These are phyloP conservation scores for Syncephalis plumigaleata DNA, from an alignment of 371 early-diverging fungal genomes.

Conservation along the genomic window DNA sequence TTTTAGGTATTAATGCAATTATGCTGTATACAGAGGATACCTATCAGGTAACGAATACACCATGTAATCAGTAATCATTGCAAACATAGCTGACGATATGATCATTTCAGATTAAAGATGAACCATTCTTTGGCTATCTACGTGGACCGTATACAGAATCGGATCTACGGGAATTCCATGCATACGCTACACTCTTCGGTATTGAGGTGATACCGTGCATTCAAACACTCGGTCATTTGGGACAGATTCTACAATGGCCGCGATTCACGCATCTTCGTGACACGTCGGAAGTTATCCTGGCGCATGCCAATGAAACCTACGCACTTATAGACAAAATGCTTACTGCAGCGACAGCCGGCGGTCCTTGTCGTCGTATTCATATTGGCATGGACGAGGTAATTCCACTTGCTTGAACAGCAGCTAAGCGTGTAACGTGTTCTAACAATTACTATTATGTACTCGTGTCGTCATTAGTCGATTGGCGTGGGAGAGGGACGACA, in stretches of 20 bases:
- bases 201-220: slow-evolving; percentile 81
- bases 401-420: not conserved
- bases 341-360: slow-evolving; percentile 35
- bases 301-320: slow-evolving; percentile 54
- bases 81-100: not conserved
- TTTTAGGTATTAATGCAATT: slow-evolving; percentile 69
- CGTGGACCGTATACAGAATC: slow-evolving; percentile 20
- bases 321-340: slow-evolving; percentile 59
- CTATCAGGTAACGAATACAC: slow-evolving; percentile 23
- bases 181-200: slow-evolving; percentile 16
- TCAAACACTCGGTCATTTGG: slow-evolving; percentile 78
- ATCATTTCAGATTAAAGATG: slow-evolving; percentile 27
- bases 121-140: slow-evolving; percentile 75
- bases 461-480: slow-evolving; percentile 23
- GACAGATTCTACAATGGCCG: slow-evolving; percentile 82
- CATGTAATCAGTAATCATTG: not conserved
- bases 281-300: slow-evolving; percentile 58
- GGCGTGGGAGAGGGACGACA: slow-evolving; percentile 75
- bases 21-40: slow-evolving; percentile 85
- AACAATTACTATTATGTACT: not conserved
- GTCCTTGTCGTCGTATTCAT: slow-evolving; percentile 61
- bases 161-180: not conserved
- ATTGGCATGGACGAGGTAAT: slow-evolving; percentile 69
- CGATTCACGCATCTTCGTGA: slow-evolving; percentile 55
- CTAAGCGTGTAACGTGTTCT: too few species aligned